Evolutionary conservation across 2,329 filamentous ascomycete species (phyloP), one percentile per base, ranked within the genome.

Genomic region (Epichloe elymi): DNA sequence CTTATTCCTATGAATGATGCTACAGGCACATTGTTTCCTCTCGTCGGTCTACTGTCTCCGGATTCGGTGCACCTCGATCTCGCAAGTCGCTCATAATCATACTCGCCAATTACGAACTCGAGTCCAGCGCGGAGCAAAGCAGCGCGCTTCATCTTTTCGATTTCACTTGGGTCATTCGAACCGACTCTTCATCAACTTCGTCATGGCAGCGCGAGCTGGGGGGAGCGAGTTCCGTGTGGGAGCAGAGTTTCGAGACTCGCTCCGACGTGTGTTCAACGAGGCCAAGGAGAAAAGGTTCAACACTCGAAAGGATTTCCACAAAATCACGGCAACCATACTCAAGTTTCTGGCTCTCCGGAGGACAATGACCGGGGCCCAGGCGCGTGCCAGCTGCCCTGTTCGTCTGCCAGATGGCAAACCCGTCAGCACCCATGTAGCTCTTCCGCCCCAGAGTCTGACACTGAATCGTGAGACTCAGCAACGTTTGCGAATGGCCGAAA

Each of bases 251-350:
- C 48, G 55, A 19, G 38, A 40, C 0, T 59, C 53, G 1, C 33
- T 62, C 5, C 38, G 37, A 7, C 8, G 38, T 0, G 38, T 62
- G 11, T 62, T 62, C n/a, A 15, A 42, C n/a, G 60, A 62, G 49
- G 54, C 55, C 14, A 49, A 46, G 11, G 7, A 20, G 5, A 51
- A 52, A 1, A 44, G 49, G 1, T 55, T 49, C 26, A 40, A 48
- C 15, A 44, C 42, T 7, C 5, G 48, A 0, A 35, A 45, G 17
- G 57, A 60, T 33, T 61, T 62, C 15, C 5, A 40, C 2, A 41
- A 52, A 12, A 23, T 60, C 3, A 50, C 54, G 20, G 5, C 49
- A 2, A 37, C 14, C 8, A 51, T 62, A 3, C 19, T 61, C 30
- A 23, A 48, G 26, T 57, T 51, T 12, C 30, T 62, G 26, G 7